Base-by-base conservation (phyloP, 345 rosid genomes). In the Firmiana major region DNA sequence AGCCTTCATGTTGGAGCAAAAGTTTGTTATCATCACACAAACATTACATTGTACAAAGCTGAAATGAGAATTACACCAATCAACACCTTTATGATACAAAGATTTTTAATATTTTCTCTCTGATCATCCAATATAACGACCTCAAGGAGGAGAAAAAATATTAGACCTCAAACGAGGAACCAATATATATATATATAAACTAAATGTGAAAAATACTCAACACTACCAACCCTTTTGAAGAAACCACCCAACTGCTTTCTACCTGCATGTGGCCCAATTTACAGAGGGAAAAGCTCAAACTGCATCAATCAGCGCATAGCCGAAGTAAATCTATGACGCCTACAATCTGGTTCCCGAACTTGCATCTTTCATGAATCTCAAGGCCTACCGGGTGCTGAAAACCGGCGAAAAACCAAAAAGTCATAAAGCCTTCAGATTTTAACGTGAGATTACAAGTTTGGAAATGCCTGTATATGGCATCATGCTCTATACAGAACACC, bases 201-300 rank as follows among this genome's bases (percentile, higher is more conserved):
- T 87, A 81, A 82, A 59, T 78, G 75, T 26, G 81, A 81, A 85
- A 78, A 88, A 80, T 79, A 79, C 84, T 81, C 83, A 81, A 49
- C 82, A 78, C 81, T 74, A 77, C 79, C 76, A 84, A 78, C 84
- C 82, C 84, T 60, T 53, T 36, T 22, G 59, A 74, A 71, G 19
- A 46, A 82, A 77, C 81, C 75, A 79, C 74, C 77, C 74, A 16
- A 28, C 77, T 40, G 80, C 69, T 75, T 75, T 77, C 75, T n/a
- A 71, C 88, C 88, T 80, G 78, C 81, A 74, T 73, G 79, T 82
- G 80, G 87, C 82, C 84, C 89, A 78, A 90, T 90, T 80, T 90
- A 90, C 90, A 87, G 70, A 64, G 68, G 71, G 78, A 77, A 63
- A 17, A 67, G 26, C 80, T 77, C 83, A 19, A 74, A 77, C 77